Evolutionary conservation across 1,284 basidiomycete species (phyloP).

Genomic region (Apiotrichum gamsii): DNA sequence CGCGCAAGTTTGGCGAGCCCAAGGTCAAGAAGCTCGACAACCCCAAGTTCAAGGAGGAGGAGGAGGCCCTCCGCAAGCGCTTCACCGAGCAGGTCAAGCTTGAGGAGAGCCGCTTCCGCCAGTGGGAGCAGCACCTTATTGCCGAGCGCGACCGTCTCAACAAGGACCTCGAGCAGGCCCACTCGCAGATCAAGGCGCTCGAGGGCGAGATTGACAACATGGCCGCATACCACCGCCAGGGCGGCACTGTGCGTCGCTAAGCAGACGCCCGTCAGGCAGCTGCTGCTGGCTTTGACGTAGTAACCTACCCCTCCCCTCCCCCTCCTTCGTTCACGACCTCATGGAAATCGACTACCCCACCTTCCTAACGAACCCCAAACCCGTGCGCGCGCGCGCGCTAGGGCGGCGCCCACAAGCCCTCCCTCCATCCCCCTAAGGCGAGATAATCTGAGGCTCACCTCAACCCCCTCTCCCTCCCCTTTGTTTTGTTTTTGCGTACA

Average conservation of each 20-base stretch:
- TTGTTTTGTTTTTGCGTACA: too few relatives aligned
- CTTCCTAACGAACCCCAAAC: too few relatives aligned
- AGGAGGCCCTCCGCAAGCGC: slow-evolving; percentile 89
- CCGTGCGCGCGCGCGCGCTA: too few relatives aligned
- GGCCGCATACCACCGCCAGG: slow-evolving; percentile 65
- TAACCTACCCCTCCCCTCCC: too few relatives aligned
- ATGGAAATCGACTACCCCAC: too few relatives aligned
- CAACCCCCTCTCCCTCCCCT: too few relatives aligned
- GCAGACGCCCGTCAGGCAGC: too few relatives aligned
- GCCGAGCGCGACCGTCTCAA: slow-evolving; percentile 94
- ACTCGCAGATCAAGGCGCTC: slow-evolving; percentile 83
- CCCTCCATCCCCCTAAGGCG: too few relatives aligned
- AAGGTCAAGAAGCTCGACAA: slow-evolving; percentile 99
- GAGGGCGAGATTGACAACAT: slow-evolving; percentile 84
- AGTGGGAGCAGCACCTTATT: slow-evolving; percentile 99
- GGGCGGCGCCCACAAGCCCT: too few relatives aligned
- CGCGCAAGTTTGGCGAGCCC: slow-evolving; percentile 96
- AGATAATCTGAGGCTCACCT: too few relatives aligned
- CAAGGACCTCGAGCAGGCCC: slow-evolving; percentile 84
- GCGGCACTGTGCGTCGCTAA: slow-evolving; percentile 39
- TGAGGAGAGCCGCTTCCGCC: slow-evolving; percentile 94
- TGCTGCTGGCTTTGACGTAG: too few relatives aligned
- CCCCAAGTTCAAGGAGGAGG: slow-evolving; percentile 99
- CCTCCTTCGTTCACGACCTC: too few relatives aligned
- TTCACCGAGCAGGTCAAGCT: slow-evolving; percentile 99